Percentiles rank a stretch among this genome's conserved stretches.
phyloP scores from a whole-genome alignment of 305 asterid genomes.

The Solanum chacoense region DNA sequence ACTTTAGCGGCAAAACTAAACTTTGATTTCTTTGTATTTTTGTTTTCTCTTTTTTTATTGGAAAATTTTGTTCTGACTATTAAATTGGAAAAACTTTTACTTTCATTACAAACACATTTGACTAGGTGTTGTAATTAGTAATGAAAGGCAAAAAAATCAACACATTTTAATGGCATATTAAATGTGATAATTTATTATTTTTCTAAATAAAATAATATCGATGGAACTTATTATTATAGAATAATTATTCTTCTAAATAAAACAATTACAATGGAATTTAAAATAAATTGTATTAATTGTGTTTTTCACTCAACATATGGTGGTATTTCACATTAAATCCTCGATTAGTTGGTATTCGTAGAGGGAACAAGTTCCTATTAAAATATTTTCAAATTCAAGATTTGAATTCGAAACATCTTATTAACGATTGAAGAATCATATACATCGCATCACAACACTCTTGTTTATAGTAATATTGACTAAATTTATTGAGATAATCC shows the following conservation, averaged over 20 bases:
- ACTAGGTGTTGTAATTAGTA: not conserved
- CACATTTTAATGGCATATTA: not conserved
- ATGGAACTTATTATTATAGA: not conserved
- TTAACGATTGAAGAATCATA: not conserved
- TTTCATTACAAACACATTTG: not conserved
- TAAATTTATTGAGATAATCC: not conserved
- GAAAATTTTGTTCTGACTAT: not conserved
- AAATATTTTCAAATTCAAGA: not conserved
- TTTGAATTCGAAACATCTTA: not conserved
- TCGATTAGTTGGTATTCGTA: not conserved
- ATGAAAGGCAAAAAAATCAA: not conserved
- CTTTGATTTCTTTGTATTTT: not conserved
- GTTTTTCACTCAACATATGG: too few relatives aligned
- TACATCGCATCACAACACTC: not conserved
- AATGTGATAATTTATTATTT: not conserved
- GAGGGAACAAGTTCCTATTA: not conserved
- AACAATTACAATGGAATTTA: not conserved
- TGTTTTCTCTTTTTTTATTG: not conserved
- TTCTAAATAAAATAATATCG: not conserved
- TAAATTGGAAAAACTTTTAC: not conserved
- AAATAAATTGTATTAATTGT: not conserved
- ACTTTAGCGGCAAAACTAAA: not conserved
- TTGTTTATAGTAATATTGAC: not conserved
- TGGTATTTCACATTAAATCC: not conserved
- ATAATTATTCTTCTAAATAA: not conserved